phyloP scores from a whole-genome alignment of 208 protist genomes.

The Naegleria lovaniensis region DNA sequence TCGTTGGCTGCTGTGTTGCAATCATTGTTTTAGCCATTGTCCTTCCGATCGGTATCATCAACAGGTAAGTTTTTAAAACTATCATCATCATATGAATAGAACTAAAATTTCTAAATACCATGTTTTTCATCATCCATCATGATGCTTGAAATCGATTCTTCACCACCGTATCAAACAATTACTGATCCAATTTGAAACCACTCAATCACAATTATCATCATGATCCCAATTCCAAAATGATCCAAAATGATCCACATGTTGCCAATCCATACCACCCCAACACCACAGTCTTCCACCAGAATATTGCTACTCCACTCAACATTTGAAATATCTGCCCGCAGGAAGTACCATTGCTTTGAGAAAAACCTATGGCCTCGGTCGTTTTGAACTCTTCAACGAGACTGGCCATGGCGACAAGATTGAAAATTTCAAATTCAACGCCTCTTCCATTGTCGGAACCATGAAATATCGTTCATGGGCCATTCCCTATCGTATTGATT shows the following conservation, averaged over 20 bases:
- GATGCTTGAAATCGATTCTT: no score
- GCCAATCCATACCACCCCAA: no score
- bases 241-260: no score
- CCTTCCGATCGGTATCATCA: neutral
- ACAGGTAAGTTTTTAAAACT: neutral
- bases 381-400: neutral
- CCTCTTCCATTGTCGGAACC: neutral
- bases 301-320: neutral
- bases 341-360: neutral
- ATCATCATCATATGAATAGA: no score
- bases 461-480: neutral
- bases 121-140: no score
- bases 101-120: no score
- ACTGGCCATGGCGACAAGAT: neutral
- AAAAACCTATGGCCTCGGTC: neutral
- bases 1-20: neutral
- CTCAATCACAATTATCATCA: no score
- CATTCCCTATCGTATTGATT: neutral
- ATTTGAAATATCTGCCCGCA: neutral
- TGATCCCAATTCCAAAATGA: no score
- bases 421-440: no score
- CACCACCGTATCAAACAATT: no score
- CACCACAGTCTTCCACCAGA: neutral
- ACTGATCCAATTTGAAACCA: no score
- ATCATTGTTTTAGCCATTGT: neutral